Percentiles rank a stretch among this genome's conserved stretches.
Conservation (phyloP, 768 basidiomycete species). For the Phaffia tasmanica region DNA sequence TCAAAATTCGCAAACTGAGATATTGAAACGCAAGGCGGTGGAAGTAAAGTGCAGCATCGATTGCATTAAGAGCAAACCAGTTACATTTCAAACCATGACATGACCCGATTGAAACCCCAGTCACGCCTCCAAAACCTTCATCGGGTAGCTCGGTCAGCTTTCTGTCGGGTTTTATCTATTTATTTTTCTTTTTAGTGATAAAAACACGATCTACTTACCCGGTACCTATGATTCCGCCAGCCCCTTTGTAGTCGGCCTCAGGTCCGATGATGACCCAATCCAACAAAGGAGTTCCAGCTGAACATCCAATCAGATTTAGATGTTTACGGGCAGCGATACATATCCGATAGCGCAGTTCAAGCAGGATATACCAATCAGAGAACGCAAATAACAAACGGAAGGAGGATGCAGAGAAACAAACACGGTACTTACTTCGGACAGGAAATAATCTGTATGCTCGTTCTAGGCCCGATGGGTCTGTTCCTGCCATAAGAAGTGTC, state of each 20-base stretch:
- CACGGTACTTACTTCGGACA: conserved; percentile 63
- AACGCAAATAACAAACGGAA: background rate
- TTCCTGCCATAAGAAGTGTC: conserved; percentile 52
- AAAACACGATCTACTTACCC: conserved; percentile 44
- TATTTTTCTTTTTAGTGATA: too few relatives aligned
- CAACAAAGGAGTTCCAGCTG: conserved; percentile 39
- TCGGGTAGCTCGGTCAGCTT: too few relatives aligned
- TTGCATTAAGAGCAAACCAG: too few relatives aligned
- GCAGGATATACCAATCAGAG: too few relatives aligned
- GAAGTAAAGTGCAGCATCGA: too few relatives aligned
- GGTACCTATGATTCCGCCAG: conserved; percentile 62
- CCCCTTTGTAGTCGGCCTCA: conserved; percentile 49
- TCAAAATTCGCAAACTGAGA: too few relatives aligned
- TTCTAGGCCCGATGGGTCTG: conserved; percentile 53
- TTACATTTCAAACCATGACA: too few relatives aligned
- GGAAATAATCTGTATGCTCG: conserved; percentile 63
- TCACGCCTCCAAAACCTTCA: too few relatives aligned
- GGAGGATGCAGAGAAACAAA: conserved; percentile 25
- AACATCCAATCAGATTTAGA: background rate
- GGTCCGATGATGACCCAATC: conserved; percentile 62
- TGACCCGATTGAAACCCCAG: too few relatives aligned
- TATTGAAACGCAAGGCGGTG: too few relatives aligned
- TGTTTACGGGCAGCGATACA: background rate
- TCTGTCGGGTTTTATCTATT: too few relatives aligned
- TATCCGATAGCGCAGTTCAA: too few relatives aligned